Percentiles rank a stretch among this genome's conserved stretches.
phyloP scores from a whole-genome alignment of 768 basidiomycete species.

The Mrakia frigida region DNA sequence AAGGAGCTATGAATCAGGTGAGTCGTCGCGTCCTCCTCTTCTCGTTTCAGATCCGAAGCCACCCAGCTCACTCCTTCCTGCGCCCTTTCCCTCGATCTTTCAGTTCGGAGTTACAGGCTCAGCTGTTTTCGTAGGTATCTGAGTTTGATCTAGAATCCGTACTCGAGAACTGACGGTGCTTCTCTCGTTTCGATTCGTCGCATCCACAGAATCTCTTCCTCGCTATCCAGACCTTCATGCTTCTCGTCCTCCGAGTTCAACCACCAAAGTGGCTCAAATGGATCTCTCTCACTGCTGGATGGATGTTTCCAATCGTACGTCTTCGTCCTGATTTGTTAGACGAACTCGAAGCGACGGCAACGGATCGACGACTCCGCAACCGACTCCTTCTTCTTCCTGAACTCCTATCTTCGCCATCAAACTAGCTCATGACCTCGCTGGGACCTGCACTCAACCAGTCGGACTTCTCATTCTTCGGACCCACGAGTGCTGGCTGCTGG shows the following conservation, averaged over 20 bases:
- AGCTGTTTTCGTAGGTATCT: not conserved
- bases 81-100: not conserved
- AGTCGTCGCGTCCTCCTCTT: not conserved
- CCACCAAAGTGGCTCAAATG: not conserved
- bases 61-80: not conserved
- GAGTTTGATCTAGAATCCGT: no score
- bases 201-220: not conserved
- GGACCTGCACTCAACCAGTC: constrained; percentile 3
- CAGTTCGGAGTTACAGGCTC: constrained; percentile 2
- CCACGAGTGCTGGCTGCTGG: not conserved
- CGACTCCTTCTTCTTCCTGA: not conserved
- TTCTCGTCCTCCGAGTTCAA: not conserved
- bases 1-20: constrained; percentile 4
- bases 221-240: not conserved
- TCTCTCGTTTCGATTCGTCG: not conserved
- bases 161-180: not conserved
- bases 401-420: not conserved
- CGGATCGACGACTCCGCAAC: not conserved
- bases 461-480: not conserved
- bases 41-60: not conserved
- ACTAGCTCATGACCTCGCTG: not conserved
- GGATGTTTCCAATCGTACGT: constrained; percentile 12
- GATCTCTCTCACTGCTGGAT: not conserved
- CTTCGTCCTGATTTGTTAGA: not conserved
- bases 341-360: no score